Base-by-base conservation (phyloP, 768 basidiomycete species). In the Agaricus blazei region DNA sequence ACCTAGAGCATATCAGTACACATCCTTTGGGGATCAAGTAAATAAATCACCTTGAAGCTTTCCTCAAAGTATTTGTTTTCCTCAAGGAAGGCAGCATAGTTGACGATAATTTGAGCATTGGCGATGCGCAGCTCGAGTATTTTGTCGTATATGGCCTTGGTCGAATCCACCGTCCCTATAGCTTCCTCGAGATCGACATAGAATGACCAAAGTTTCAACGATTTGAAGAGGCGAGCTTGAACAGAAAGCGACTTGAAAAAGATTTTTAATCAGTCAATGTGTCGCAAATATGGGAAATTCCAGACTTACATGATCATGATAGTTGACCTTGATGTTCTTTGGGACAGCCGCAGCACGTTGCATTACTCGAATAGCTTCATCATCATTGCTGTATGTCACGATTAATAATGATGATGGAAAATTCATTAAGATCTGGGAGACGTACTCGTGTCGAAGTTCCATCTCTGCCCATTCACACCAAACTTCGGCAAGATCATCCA, bases 391-490 rank as follows among this genome's bases (percentile, higher is more conserved):
- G 64, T 24, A 28, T 15, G 11, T 24, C 9, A n/a, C n/a, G 48
- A n/a, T 41, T n/a, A 48, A 26, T 24, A 34, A 7, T n/a, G 19
- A 14, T 9, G 27, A 37, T 19, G 19, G 19, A 51, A 58, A 4
- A 59, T 19, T 11, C 48, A 15, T 43, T 24, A 54, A 28, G 52
- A 12, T 42, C 12, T 31, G 36, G 31, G 27, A 46, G 4, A 78
- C 91, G 63, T 72, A 95, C 95, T 96, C 95, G 48, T 94, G 88
- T 42, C 96, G 84, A 48, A 98, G 78, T 68, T 99, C 97, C 88
- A 98, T 85, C 71, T 99, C 97, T 6, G 97, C 85, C 96, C 97
- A 98, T 72, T 98, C 97, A 64, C 95, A 98, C 97, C 97, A 99
- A 12, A 98, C 82, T 68, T 98, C 97, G 0, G 97, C 97, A 24